These are phyloP conservation scores for Penicillium sp. DNA, from an alignment of 2,329 filamentous ascomycete genomes.

Conservation along the genomic window DNA sequence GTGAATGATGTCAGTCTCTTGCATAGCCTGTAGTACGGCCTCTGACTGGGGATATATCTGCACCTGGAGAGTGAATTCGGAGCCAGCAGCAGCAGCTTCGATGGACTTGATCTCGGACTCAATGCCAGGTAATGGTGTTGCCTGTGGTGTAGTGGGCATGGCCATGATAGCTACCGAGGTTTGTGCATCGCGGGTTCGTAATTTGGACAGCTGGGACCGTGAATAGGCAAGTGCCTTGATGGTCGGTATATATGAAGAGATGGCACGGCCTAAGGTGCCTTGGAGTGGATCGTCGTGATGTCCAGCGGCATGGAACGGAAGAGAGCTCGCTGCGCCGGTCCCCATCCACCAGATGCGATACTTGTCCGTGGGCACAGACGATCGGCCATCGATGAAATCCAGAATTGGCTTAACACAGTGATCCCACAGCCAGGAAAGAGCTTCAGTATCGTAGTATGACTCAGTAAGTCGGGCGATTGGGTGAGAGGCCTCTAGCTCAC, in stretches of 20 bases:
- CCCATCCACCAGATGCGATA: slow-evolving; percentile 4
- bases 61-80: too few species aligned
- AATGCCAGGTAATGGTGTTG: too few species aligned
- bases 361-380: not conserved
- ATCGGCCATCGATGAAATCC: not conserved
- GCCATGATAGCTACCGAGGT: too few species aligned
- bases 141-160: slow-evolving; percentile 7
- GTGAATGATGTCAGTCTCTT: slow-evolving; percentile 49
- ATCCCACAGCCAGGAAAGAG: not conserved
- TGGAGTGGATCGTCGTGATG: not conserved
- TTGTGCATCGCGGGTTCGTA: too few species aligned
- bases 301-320: slow-evolving; percentile 6
- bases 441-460: too few species aligned
- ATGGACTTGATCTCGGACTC: too few species aligned
- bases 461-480: too few species aligned
- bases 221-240: slow-evolving; percentile 1
- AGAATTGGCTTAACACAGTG: not conserved
- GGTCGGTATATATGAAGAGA: slow-evolving; percentile 5
- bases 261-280: not conserved
- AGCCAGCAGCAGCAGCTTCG: not conserved
- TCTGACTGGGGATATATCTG: too few species aligned
- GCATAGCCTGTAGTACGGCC: too few species aligned
- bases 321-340: slow-evolving; percentile 1
- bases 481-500: too few species aligned
- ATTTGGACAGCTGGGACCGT: too few species aligned